Evolutionary conservation across 768 basidiomycete species (phyloP).

Genomic region (Tylopilus sp.): DNA sequence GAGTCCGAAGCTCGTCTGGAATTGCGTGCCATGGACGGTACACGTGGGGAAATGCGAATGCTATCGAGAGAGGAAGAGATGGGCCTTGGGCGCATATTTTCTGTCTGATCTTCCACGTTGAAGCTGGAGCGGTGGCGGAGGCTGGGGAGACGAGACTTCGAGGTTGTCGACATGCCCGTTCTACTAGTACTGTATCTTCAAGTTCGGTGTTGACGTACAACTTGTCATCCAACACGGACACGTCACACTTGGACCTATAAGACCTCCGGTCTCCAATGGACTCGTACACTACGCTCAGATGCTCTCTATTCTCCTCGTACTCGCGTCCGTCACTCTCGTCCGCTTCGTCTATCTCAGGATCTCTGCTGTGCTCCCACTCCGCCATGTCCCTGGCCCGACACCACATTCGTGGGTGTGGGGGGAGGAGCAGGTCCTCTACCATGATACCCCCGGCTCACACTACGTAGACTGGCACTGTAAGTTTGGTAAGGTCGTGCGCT

Average conservation of each 20-base stretch:
- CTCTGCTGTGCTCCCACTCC: conserved; percentile 32
- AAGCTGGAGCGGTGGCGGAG: conserved; percentile 29
- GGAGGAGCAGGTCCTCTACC: conserved; percentile 56
- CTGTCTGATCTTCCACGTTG: conserved; percentile 36
- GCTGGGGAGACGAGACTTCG: conserved; percentile 25
- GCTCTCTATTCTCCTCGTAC: conserved; percentile 9
- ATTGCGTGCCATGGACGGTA: conserved; percentile 37
- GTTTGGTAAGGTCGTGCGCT: conserved; percentile 54
- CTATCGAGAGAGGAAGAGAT: conserved; percentile 57
- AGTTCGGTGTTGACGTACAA: conserved; percentile 6
- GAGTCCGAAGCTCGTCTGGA: conserved; percentile 27
- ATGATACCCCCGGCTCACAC: conserved; percentile 44
- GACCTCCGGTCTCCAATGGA: neutral
- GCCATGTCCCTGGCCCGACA: conserved; percentile 51
- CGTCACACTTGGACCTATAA: conserved; percentile 8
- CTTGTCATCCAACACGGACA: conserved; percentile 10
- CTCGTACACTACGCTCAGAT: conserved; percentile 1
- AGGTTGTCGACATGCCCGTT: conserved; percentile 23
- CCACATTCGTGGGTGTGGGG: conserved; percentile 55
- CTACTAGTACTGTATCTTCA: no score
- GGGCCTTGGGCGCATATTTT: conserved; percentile 41
- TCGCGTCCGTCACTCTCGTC: conserved; percentile 29
- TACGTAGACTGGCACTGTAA: conserved; percentile 51
- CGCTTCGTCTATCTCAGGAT: conserved; percentile 36
- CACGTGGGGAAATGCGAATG: conserved; percentile 57